Conservation (phyloP, 2,329 filamentous ascomycete genomes). For the Harringtonia aguacate region DNA sequence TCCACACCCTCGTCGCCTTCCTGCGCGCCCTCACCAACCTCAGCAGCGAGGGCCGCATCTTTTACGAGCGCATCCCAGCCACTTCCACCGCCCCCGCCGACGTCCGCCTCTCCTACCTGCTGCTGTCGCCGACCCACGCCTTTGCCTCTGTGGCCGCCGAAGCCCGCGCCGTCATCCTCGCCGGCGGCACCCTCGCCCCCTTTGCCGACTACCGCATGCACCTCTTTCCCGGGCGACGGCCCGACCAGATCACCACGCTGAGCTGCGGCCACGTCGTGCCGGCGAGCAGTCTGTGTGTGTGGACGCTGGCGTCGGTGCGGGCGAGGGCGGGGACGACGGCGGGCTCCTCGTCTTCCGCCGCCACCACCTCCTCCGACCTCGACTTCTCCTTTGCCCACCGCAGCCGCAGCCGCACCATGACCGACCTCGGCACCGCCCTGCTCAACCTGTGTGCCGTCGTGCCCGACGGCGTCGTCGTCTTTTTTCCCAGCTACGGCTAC, state of each 20-base stretch:
- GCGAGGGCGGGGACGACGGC: slow-evolving; percentile 21
- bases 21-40: slow-evolving; percentile 79
- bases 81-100: slow-evolving; percentile 20
- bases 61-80: slow-evolving; percentile 39
- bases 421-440: slow-evolving; percentile 63
- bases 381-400: slow-evolving; percentile 84
- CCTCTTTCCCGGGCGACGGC: slow-evolving; percentile 65
- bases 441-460: slow-evolving; percentile 62
- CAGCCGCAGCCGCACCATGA: slow-evolving; percentile 56
- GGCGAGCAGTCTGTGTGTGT: slow-evolving; percentile 65
- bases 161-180: slow-evolving; percentile 78
- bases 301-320: slow-evolving; percentile 46
- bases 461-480: slow-evolving; percentile 83
- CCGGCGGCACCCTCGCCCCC: slow-evolving; percentile 95
- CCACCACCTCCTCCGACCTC: slow-evolving; percentile 39
- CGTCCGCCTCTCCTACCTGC: slow-evolving; percentile 67
- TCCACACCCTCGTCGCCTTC: slow-evolving; percentile 50
- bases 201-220: slow-evolving; percentile 84
- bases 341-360: slow-evolving; percentile 3
- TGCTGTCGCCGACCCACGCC: slow-evolving; percentile 83
- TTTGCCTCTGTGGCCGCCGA: slow-evolving; percentile 81
- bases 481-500: slow-evolving; percentile 93
- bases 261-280: slow-evolving; percentile 96
- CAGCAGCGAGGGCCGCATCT: slow-evolving; percentile 57
- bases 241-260: slow-evolving; percentile 59